Evolutionary conservation across 2,329 filamentous ascomycete genomes (phyloP).

Genomic region (Aspergillus melleus): DNA sequence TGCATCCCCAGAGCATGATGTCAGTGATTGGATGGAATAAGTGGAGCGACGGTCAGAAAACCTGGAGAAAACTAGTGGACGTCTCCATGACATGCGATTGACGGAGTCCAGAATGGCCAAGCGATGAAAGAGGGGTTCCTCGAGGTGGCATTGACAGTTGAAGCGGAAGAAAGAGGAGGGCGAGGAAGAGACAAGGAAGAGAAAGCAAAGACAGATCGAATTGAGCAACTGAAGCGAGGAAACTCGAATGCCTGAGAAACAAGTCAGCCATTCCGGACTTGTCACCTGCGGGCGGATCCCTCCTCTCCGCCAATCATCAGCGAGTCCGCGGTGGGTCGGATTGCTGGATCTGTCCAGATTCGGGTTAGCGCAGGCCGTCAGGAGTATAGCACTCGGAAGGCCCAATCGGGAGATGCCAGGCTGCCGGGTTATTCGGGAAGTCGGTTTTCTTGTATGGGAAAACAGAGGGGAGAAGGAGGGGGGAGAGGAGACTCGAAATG

Average conservation of each 20-base stretch:
- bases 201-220: background rate
- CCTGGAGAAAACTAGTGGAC: background rate
- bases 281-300: background rate
- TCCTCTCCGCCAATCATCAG: background rate
- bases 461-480: background rate
- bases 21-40: slow-evolving; percentile 9
- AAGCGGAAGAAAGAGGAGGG: background rate
- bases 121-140: no score
- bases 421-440: no score
- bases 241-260: background rate
- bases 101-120: background rate
- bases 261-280: background rate
- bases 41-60: background rate
- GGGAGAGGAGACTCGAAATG: no score
- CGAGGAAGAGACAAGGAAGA: background rate
- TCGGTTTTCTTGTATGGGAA: background rate
- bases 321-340: background rate
- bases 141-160: background rate
- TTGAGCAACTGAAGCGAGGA: background rate
- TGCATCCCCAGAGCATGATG: background rate
- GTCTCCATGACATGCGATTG: background rate
- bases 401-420: background rate
- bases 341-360: background rate
- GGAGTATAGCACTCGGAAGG: background rate
- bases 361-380: background rate